Percentiles rank a stretch among this genome's conserved stretches.
Evolutionary conservation across 805 yeast species (phyloP).

Genomic region (Ogataea glucozyma): DNA sequence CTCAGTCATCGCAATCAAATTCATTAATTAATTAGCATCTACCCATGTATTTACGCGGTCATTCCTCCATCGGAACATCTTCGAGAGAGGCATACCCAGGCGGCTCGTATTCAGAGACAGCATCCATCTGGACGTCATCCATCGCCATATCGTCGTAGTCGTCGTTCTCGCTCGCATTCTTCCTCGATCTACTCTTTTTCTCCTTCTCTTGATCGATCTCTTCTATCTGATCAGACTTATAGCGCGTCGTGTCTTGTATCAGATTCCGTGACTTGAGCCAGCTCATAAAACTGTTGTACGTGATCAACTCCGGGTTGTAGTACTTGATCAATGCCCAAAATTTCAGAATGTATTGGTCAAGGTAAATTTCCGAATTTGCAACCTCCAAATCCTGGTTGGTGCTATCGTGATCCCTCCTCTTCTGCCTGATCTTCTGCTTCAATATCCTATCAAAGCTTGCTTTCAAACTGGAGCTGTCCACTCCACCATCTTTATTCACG

Average conservation of each 20-base stretch:
- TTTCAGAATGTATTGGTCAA: slow-evolving; percentile 21
- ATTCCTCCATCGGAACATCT: slow-evolving; percentile 2
- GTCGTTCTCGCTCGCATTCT: background rate
- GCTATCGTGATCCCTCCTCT: background rate
- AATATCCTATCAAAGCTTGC: slow-evolving; percentile 12
- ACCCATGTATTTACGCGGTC: background rate
- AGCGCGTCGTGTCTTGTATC: slow-evolving; percentile 2
- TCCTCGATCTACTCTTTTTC: too few species aligned
- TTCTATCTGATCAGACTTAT: slow-evolving; percentile 18
- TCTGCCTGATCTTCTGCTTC: slow-evolving; percentile 1
- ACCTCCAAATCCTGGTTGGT: slow-evolving; percentile 13
- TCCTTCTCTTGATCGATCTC: slow-evolving; percentile 16
- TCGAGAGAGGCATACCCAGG: too few species aligned
- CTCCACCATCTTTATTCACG: slow-evolving; percentile 1
- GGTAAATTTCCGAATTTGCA: slow-evolving; percentile 24
- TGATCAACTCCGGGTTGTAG: slow-evolving; percentile 26
- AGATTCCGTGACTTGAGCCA: slow-evolving; percentile 15
- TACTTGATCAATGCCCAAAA: slow-evolving; percentile 28
- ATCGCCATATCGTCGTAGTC: slow-evolving; percentile 9
- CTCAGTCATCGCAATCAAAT: background rate
- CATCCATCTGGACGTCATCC: slow-evolving; percentile 1
- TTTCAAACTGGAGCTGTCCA: slow-evolving; percentile 6
- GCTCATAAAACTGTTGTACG: slow-evolving; percentile 16
- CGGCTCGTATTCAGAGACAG: too few species aligned
- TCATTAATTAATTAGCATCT: slow-evolving; percentile 3